Base-by-base conservation (phyloP, 106 monocot genomes). In the Platanthera guangdongensis region DNA sequence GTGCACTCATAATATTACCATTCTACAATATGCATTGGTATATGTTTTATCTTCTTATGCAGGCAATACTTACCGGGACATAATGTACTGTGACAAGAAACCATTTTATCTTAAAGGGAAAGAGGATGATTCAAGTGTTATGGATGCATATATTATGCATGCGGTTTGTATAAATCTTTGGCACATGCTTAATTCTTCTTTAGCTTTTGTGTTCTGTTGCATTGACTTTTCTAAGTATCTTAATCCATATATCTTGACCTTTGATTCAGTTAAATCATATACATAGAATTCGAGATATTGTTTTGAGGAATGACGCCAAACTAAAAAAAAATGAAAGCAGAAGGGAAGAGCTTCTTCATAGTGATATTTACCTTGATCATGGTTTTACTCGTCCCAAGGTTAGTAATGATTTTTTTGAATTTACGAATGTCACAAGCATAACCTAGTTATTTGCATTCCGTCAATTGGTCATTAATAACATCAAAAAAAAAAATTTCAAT, bases 381-480 rank as follows among this genome's bases (percentile, higher is more conserved):
- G 97, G 97, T 62, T 99, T 94, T 86, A 99, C 97, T 76, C 97
- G 97, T 77, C 97, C 97, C 60, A 99, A 99, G 97, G 97, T 96
- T 71, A 73, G 47, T 79, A 52, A 50, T 48, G 51, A 25, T 25
- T 47, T 71, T 9, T 60, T 60, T 60, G 19, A 19, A 21, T 60
- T 60, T 60, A 19, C 8, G 59, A 6, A 60, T 6, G 18, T 18
- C 6, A 60, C 59, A 60, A 19, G 59, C 19, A 19, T 60, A 21
- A 60, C 6, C 9, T 6, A 6, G 59, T 7, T 60, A 60, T 60
- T 60, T 60, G 21, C 10, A 21, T 60, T 60, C 2, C 6, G 21
- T 7, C 39, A 39, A 39, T 39, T 3, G 39, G 1, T 60, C 59
- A n/a, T 60, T 60, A 19, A 21, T 60, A 60, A 8, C 21, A n/a